Base-by-base conservation (phyloP, 2,329 filamentous ascomycete species). In the Herpotrichia juniperi region DNA sequence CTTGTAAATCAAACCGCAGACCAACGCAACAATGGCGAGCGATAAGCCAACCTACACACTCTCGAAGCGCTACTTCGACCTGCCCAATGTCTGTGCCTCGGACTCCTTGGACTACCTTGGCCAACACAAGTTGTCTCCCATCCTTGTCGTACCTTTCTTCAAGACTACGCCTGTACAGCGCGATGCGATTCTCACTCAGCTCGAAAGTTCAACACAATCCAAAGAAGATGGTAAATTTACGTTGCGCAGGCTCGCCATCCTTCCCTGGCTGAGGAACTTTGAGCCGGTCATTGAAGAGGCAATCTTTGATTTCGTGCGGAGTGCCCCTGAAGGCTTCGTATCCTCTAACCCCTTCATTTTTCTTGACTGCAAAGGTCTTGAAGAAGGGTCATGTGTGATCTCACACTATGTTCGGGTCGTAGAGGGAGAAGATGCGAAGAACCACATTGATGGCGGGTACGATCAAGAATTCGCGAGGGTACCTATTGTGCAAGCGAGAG, bases 381-480 rank as follows among this genome's bases (percentile, higher is more conserved):
- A 22, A 6, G 30, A 35, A 7, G 17, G 25, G 6, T 34, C 28
- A 7, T 34, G 26, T 30, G 25, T 46, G 8, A 22, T 46, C 24
- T 35, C 32, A 6, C 43, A 22, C 12, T 34, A 12, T 9, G 26
- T 17, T 12, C 16, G 28, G 22, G 35, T 21, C 14, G 28, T n/a
- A 24, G 30, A n/a, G 28, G 26, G 22, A 24, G 30, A n/a, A 26
- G 26, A 35, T 16, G 17, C 4, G 17, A 28, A 28, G 26, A 28
- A 28, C 12, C 26, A 28, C 12, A n/a, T 14, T 10, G n/a, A 22
- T n/a, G 16, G 17, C 16, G 16, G 9, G 19, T 35, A 34, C 16
- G 30, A 46, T 4, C 28, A 35, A n/a, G 43, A 46, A 30, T 34
- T 44, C 19, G 43, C 43, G 28, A 32, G 43, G n/a, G 43, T 46